Evolutionary conservation across 108 stramenopile species (phyloP).

Genomic region (Cylindrotheca closterium): DNA sequence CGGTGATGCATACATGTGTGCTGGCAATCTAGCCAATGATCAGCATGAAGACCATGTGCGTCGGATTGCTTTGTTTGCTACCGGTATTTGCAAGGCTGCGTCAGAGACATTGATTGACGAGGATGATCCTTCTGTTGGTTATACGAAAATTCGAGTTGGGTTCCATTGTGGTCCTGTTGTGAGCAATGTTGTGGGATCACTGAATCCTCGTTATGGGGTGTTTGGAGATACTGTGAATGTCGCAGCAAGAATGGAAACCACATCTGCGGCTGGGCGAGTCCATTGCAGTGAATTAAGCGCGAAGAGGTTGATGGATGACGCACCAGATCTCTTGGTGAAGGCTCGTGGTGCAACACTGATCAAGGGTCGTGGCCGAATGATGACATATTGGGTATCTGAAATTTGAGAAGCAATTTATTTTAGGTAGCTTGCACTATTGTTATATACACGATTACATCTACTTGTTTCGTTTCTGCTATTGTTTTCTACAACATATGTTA

Average conservation of each 20-base stretch:
- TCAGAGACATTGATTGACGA: constrained; percentile 29
- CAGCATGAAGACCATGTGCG: too few relatives aligned
- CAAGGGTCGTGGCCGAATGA: constrained; percentile 45
- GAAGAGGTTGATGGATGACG: background rate
- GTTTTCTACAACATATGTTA: too few relatives aligned
- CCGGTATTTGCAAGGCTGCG: constrained; percentile 39
- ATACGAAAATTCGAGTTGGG: constrained; percentile 49
- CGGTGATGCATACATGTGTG: constrained; percentile 46
- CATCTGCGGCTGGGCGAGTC: constrained; percentile 28
- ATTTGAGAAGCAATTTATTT: too few relatives aligned
- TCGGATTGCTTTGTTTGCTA: constrained; percentile 51
- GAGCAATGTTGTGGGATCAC: constrained; percentile 47
- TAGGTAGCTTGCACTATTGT: too few relatives aligned
- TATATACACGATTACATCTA: too few relatives aligned
- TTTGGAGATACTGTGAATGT: background rate
- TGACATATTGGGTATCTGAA: constrained; percentile 21
- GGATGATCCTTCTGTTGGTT: constrained; percentile 36
- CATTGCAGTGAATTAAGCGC: constrained; percentile 38
- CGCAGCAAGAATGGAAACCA: constrained; percentile 48
- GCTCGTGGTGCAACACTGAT: constrained; percentile 19
- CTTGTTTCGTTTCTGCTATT: too few relatives aligned
- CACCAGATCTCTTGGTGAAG: constrained; percentile 6
- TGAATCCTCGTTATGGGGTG: constrained; percentile 47
- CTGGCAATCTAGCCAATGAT: constrained; percentile 16
- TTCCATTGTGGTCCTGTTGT: constrained; percentile 55